phyloP scores from a whole-genome alignment of 1,284 basidiomycete genomes.

The Ceratobasidium theobromae region DNA sequence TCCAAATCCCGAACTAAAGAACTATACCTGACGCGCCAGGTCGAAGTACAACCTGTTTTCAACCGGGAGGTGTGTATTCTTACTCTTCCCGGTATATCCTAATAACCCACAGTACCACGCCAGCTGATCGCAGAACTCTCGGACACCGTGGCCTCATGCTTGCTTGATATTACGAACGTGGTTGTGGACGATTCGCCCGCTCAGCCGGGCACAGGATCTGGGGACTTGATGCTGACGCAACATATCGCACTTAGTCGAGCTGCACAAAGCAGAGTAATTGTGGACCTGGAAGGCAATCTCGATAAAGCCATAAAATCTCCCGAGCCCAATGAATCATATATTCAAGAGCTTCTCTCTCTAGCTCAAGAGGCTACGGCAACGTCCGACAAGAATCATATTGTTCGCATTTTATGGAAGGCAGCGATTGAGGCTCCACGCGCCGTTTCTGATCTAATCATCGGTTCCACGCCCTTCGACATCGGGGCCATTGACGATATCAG shows the following conservation, averaged over 20 bases:
- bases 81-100: not conserved
- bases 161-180: conserved; percentile 88
- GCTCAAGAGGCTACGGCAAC: conserved; percentile 59
- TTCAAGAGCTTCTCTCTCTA: conserved; percentile 70
- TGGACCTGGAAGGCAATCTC: conserved; percentile 85
- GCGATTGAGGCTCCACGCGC: conserved; percentile 76
- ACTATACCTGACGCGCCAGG: conserved; percentile 93
- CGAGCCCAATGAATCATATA: conserved; percentile 57
- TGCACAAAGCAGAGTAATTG: conserved; percentile 68
- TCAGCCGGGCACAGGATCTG: conserved; percentile 36
- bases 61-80: conserved; percentile 74
- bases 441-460: conserved; percentile 72
- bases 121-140: conserved; percentile 93
- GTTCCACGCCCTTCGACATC: conserved; percentile 82
- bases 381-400: conserved; percentile 63
- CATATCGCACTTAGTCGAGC: conserved; percentile 67
- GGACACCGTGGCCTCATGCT: conserved; percentile 91
- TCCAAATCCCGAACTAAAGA: conserved; percentile 95
- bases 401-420: conserved; percentile 89
- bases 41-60: conserved; percentile 97
- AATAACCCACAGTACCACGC: not conserved
- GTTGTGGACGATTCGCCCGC: conserved; percentile 39
- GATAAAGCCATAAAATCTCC: conserved; percentile 63
- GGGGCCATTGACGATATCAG: conserved; percentile 96
- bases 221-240: conserved; percentile 62